Evolutionary conservation across 2,329 filamentous ascomycete genomes (phyloP).

Genomic region (Cryphonectria naterciae): DNA sequence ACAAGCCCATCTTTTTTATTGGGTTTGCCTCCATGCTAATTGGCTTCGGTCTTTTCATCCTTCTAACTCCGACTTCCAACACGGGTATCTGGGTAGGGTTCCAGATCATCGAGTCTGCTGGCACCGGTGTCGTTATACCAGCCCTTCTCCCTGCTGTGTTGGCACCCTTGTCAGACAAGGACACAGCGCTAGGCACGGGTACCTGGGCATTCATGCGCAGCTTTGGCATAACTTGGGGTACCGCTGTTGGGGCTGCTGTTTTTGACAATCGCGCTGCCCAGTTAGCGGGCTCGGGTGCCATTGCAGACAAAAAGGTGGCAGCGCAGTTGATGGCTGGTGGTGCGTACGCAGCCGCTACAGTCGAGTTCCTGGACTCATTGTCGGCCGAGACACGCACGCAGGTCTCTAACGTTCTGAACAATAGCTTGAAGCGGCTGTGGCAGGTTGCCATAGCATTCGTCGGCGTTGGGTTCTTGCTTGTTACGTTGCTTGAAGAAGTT

Average conservation of each 20-base stretch:
- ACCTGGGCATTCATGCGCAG: conserved; percentile 51
- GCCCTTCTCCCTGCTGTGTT: conserved; percentile 48
- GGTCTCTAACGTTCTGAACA: conserved; percentile 30
- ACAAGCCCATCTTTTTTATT: conserved; percentile 25
- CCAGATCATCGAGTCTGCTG: conserved; percentile 45
- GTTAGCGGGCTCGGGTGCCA: conserved; percentile 17
- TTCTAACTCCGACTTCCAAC: conserved; percentile 42
- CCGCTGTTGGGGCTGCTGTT: conserved; percentile 47
- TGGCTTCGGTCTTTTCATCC: conserved; percentile 42
- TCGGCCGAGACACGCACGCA: background rate
- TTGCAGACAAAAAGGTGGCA: conserved; percentile 28
- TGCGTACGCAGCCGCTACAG: background rate
- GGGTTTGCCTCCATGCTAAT: conserved; percentile 38
- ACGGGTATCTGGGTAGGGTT: conserved; percentile 47
- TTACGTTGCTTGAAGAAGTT: background rate
- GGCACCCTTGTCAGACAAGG: conserved; percentile 43
- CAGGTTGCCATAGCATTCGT: conserved; percentile 34
- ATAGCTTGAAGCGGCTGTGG: background rate
- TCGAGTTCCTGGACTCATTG: background rate
- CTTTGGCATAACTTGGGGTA: conserved; percentile 53
- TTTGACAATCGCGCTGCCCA: conserved; percentile 39
- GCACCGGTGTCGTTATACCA: conserved; percentile 43
- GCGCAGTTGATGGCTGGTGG: background rate
- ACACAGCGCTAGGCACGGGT: conserved; percentile 43
- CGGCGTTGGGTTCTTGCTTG: conserved; percentile 31